Evolutionary conservation across 805 yeast species (phyloP).

Genomic region (Pichia scutulata): DNA sequence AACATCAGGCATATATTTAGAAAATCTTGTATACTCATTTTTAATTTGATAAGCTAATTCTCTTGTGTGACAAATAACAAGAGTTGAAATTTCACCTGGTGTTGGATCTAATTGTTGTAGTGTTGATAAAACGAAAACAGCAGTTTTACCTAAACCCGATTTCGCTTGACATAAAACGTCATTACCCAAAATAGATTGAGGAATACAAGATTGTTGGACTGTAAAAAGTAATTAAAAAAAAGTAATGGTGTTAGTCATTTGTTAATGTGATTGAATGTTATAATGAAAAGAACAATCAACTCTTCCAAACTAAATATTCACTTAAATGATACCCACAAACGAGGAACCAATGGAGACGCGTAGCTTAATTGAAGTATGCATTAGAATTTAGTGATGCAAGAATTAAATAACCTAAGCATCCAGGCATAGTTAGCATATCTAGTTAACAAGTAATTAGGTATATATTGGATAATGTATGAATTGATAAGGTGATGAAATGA

Average conservation of each 20-base stretch:
- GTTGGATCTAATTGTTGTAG: slow-evolving; percentile 96
- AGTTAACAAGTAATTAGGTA: background rate
- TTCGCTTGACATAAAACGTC: slow-evolving; percentile 98
- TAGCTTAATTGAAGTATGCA: background rate
- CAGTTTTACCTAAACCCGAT: slow-evolving; percentile 99
- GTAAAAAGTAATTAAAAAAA: background rate
- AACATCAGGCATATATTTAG: slow-evolving; percentile 97
- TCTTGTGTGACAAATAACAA: slow-evolving; percentile 96
- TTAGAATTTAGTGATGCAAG: background rate
- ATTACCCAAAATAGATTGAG: slow-evolving; percentile 95
- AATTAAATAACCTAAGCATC: background rate
- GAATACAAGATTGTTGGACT: slow-evolving; percentile 98
- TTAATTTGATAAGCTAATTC: slow-evolving; percentile 97
- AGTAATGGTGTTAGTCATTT: slow-evolving; percentile 6
- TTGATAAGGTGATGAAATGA: no score
- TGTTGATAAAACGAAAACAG: slow-evolving; percentile 92
- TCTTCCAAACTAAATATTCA: background rate
- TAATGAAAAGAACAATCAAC: background rate
- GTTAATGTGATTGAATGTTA: background rate
- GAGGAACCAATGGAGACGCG: background rate
- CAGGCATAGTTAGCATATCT: background rate
- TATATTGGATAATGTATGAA: no score
- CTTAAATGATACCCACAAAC: background rate
- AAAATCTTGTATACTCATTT: slow-evolving; percentile 94
- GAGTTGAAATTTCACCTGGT: slow-evolving; percentile 90